phyloP scores from a whole-genome alignment of 2,329 filamentous ascomycete genomes.

The Iodosphaeria phyllophila region DNA sequence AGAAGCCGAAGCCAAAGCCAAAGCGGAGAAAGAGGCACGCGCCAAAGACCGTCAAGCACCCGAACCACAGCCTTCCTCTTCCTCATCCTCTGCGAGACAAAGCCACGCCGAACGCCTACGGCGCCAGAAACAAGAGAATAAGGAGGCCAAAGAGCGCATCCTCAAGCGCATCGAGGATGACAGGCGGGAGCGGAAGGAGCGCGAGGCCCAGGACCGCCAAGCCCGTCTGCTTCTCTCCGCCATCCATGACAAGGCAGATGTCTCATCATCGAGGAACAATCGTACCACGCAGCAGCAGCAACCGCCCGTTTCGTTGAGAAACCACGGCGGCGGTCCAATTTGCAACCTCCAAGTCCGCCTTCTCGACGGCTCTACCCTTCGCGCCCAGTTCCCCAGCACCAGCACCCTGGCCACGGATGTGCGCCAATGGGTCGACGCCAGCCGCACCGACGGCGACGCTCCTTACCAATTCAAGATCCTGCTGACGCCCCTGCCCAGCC shows the following conservation, averaged over 20 bases:
- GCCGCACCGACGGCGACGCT: slow-evolving; percentile 31
- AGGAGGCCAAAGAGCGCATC: slow-evolving; percentile 52
- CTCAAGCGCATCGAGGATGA: slow-evolving; percentile 62
- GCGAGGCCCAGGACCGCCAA: slow-evolving; percentile 27
- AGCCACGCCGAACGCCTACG: slow-evolving; percentile 36
- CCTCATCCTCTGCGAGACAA: slow-evolving; percentile 15
- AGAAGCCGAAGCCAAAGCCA: slow-evolving; percentile 26
- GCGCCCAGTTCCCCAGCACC: slow-evolving; percentile 47
- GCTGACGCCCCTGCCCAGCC: slow-evolving; percentile 58
- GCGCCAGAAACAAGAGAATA: slow-evolving; percentile 44
- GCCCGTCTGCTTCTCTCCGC: slow-evolving; percentile 10
- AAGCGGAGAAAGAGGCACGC: slow-evolving; percentile 24
- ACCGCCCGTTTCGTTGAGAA: slow-evolving; percentile 6
- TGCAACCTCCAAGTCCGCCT: slow-evolving; percentile 62
- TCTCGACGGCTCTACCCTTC: slow-evolving; percentile 67
- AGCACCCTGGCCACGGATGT: slow-evolving; percentile 47
- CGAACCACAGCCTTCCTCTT: slow-evolving; percentile 11
- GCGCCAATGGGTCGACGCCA: slow-evolving; percentile 57
- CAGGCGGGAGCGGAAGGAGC: slow-evolving; percentile 44
- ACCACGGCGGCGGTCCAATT: slow-evolving; percentile 8
- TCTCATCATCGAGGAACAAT: slow-evolving; percentile 3
- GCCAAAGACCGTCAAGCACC: slow-evolving; percentile 16
- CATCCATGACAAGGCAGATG: slow-evolving; percentile 7
- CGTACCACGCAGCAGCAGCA: too few species aligned
- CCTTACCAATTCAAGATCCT: slow-evolving; percentile 79